Percentiles rank a stretch among this genome's conserved stretches.
phyloP scores from a whole-genome alignment of 2,329 filamentous ascomycete genomes.

The Fusarium lyarnte region DNA sequence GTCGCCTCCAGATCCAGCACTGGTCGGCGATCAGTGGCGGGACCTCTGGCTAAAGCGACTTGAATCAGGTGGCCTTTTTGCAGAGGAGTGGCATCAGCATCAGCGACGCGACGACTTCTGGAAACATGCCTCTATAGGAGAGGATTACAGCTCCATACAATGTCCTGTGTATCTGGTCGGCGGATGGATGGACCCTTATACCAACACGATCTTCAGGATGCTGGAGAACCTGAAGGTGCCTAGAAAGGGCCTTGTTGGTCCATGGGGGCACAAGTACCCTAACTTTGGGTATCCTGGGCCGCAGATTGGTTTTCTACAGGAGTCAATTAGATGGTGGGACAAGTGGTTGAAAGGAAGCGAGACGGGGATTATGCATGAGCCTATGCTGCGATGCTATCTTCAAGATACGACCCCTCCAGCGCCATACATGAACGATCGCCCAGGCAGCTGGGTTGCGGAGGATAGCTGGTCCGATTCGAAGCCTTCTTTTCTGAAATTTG shows the following conservation, averaged over 20 bases:
- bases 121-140: neutral
- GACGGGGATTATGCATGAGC: neutral
- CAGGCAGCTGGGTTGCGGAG: neutral
- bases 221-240: neutral
- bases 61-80: neutral
- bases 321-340: neutral
- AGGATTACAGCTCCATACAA: neutral
- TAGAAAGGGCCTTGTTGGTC: slow-evolving; percentile 3
- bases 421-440: neutral
- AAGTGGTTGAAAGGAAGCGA: slow-evolving; percentile 4
- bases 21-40: slow-evolving; percentile 2
- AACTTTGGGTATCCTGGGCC: slow-evolving; percentile 4
- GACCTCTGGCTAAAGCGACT: neutral
- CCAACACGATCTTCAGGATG: slow-evolving; percentile 13
- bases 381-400: slow-evolving; percentile 2
- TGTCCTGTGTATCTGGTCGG: neutral
- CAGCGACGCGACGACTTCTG: neutral
- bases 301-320: slow-evolving; percentile 1
- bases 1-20: neutral
- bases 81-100: neutral
- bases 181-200: slow-evolving; percentile 12
- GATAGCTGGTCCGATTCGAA: neutral
- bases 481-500: fast-evolving
- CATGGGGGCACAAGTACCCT: slow-evolving; percentile 2
- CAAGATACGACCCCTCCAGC: neutral